Evolutionary conservation across 371 early-diverging fungal species (phyloP).

Genomic region (Umbelopsis sp.): DNA sequence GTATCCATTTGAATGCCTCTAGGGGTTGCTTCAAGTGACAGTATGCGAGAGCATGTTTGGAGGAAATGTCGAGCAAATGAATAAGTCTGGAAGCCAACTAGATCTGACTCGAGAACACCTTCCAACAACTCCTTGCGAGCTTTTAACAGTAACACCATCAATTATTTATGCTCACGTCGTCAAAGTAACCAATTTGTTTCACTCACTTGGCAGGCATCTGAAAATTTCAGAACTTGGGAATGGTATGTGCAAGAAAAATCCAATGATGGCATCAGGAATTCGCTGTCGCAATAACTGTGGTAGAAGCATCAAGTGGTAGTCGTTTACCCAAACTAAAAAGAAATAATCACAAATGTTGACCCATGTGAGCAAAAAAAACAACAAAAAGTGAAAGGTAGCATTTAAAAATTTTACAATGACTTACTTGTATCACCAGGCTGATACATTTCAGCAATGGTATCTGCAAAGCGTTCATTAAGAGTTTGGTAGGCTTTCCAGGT

Average conservation of each 20-base stretch:
- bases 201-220: conserved; percentile 82
- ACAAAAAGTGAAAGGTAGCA: not conserved
- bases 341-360: not conserved
- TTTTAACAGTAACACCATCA: conserved; percentile 14
- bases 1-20: conserved; percentile 84
- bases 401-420: conserved; percentile 25
- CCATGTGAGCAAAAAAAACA: too few species aligned
- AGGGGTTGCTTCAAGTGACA: conserved; percentile 82
- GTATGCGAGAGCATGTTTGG: conserved; percentile 83
- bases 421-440: conserved; percentile 84
- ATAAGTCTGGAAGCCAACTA: conserved; percentile 92
- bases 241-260: conserved; percentile 95
- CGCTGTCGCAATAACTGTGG: conserved; percentile 84
- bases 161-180: not conserved
- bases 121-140: conserved; percentile 80
- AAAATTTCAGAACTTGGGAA: conserved; percentile 96
- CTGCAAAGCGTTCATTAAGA: conserved; percentile 84
- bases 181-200: not conserved
- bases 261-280: conserved; percentile 83
- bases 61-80: conserved; percentile 94
- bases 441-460: conserved; percentile 71
- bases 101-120: conserved; percentile 84
- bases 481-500: conserved; percentile 82
- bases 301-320: conserved; percentile 96
- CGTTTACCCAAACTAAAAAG: conserved; percentile 92